A percentile compares a stretch with the other conserved stretches of the same genome.
Evolutionary conservation across 352 stramenopile genomes (phyloP).

Genomic region (Globisporangium cederbergense): DNA sequence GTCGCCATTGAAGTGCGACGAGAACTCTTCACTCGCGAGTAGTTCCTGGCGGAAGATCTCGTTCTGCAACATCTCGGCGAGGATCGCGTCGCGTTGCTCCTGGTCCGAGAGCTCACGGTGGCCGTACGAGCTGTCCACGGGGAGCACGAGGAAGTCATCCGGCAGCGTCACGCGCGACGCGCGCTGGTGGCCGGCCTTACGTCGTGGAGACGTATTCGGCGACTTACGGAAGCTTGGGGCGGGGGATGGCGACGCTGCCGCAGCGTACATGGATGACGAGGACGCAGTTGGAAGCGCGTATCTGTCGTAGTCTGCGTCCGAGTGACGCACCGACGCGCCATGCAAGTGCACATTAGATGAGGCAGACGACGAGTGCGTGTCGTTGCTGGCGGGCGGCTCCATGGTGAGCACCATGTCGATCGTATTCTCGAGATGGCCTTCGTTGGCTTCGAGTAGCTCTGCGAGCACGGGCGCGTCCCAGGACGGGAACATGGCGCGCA

Average conservation of each 20-base stretch:
- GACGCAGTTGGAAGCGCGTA: constrained; percentile 6
- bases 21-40: constrained; percentile 66
- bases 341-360: neutral
- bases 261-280: neutral
- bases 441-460: constrained; percentile 63
- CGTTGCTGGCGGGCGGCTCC: constrained; percentile 31
- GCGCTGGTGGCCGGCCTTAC: constrained; percentile 15
- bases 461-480: constrained; percentile 62
- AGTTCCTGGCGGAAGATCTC: constrained; percentile 81
- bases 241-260: constrained; percentile 10
- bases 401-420: constrained; percentile 74
- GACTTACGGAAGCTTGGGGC: constrained; percentile 11
- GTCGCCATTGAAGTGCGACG: constrained; percentile 54
- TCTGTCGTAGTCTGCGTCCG: neutral
- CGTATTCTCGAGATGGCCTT: constrained; percentile 66
- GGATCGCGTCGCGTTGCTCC: constrained; percentile 60
- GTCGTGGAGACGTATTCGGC: constrained; percentile 14
- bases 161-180: constrained; percentile 38
- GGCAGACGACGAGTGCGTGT: constrained; percentile 11
- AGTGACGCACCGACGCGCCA: neutral
- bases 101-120: constrained; percentile 45
- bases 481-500: constrained; percentile 72
- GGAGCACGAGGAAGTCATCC: constrained; percentile 72
- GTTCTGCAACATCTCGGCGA: constrained; percentile 82
- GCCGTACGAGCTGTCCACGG: constrained; percentile 21